Percentiles rank a stretch among this genome's conserved stretches.
Evolutionary conservation across 1,284 basidiomycete species (phyloP).

Genomic region (Sutorius eximius): DNA sequence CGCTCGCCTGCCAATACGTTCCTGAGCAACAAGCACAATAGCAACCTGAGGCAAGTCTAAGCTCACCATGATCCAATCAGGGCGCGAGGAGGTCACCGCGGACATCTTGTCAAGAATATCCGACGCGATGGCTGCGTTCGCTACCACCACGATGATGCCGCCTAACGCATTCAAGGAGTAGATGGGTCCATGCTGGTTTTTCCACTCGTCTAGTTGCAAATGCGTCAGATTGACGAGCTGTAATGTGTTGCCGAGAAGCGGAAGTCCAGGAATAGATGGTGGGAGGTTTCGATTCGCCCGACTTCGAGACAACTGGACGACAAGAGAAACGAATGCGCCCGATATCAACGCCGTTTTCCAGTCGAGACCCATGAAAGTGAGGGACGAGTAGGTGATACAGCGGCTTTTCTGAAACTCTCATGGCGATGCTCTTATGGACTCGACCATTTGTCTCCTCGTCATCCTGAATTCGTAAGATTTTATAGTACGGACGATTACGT

Average conservation of each 20-base stretch:
- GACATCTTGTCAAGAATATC: conserved; percentile 13
- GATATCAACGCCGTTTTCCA: conserved; percentile 5
- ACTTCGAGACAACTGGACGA: neutral
- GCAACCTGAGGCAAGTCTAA: neutral
- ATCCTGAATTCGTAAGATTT: neutral
- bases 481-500: neutral
- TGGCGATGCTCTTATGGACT: conserved; percentile 1
- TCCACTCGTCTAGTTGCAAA: conserved; percentile 10
- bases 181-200: conserved; percentile 9
- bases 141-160: conserved; percentile 8
- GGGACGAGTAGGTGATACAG: neutral
- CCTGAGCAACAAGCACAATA: neutral
- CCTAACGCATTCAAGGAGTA: conserved; percentile 7
- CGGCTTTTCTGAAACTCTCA: neutral
- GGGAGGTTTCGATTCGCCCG: conserved; percentile 2
- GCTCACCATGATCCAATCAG: conserved; percentile 14
- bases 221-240: conserved; percentile 8
- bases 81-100: conserved; percentile 8
- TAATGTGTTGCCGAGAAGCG: conserved; percentile 6
- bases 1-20: neutral
- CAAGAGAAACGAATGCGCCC: neutral
- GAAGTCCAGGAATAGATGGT: conserved; percentile 7
- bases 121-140: conserved; percentile 9
- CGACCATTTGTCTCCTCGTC: neutral
- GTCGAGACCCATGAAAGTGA: neutral